phyloP scores from a whole-genome alignment of 2,329 filamentous ascomycete species.

The Exserohilum turcica region DNA sequence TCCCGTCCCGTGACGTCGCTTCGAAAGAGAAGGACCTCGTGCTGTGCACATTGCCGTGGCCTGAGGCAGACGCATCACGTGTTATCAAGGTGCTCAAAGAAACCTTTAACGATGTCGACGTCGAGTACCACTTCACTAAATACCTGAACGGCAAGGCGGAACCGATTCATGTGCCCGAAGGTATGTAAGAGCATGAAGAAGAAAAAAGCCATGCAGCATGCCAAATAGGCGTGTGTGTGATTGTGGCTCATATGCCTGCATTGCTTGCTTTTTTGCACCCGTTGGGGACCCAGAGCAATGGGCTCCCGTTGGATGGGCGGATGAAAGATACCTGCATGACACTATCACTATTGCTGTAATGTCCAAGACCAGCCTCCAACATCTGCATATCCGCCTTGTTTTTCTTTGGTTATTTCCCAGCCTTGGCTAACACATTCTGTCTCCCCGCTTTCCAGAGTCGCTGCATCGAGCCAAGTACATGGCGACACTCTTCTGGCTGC shows the following conservation, averaged over 20 bases:
- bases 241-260: not conserved
- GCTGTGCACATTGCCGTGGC: conserved; percentile 51
- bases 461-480: conserved; percentile 54
- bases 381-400: no score
- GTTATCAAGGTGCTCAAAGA: conserved; percentile 33
- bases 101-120: conserved; percentile 39
- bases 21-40: conserved; percentile 41
- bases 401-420: not conserved
- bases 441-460: conserved; percentile 34
- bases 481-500: conserved; percentile 55
- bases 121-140: conserved; percentile 35
- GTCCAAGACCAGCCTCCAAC: no score
- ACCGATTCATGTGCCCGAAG: conserved; percentile 47
- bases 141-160: conserved; percentile 46
- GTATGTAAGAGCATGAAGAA: conserved; percentile 25
- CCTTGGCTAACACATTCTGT: not conserved
- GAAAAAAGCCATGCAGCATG: not conserved
- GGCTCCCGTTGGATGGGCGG: not conserved
- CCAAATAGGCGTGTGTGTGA: not conserved
- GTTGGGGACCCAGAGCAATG: not conserved
- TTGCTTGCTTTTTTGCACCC: not conserved
- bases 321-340: not conserved
- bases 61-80: conserved; percentile 31
- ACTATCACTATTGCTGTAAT: not conserved
- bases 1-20: conserved; percentile 31